These are phyloP conservation scores for Alternaria sp. DNA, from an alignment of 2,329 filamentous ascomycete species.

Conservation along the genomic window DNA sequence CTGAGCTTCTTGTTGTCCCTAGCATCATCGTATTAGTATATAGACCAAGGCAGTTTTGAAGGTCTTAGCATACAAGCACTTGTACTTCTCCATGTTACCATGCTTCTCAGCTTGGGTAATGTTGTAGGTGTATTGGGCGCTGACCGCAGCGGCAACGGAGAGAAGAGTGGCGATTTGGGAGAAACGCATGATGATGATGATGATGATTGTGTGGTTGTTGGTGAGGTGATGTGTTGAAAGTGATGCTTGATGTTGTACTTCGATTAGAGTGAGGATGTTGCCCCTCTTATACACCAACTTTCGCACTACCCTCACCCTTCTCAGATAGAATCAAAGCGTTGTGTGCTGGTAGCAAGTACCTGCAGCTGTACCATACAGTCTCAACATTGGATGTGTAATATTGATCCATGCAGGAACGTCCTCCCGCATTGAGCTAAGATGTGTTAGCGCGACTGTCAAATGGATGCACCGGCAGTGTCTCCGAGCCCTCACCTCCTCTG, in stretches of 20 bases:
- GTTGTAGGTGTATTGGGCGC: slow-evolving; percentile 31
- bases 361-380: not conserved
- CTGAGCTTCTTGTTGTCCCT: slow-evolving; percentile 24
- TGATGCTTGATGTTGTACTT: not conserved
- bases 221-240: not conserved
- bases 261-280: not conserved
- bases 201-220: not conserved
- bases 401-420: slow-evolving; percentile 2
- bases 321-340: not conserved
- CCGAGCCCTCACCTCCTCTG: not conserved
- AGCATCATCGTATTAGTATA: not conserved
- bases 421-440: not conserved
- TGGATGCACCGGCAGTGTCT: not conserved
- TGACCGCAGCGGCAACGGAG: slow-evolving; percentile 1
- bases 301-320: not conserved
- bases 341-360: not conserved
- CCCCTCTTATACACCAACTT: not conserved
- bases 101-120: slow-evolving; percentile 20
- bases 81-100: slow-evolving; percentile 31
- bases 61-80: slow-evolving; percentile 25
- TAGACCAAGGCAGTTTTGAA: no score
- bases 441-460: not conserved
- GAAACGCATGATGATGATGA: slow-evolving; percentile 2
- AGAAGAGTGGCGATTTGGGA: slow-evolving; percentile 2
- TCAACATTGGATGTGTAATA: slow-evolving; percentile 2